Evolutionary conservation across 2,329 filamentous ascomycete genomes (phyloP).

Genomic region (Beauveria medogensis): DNA sequence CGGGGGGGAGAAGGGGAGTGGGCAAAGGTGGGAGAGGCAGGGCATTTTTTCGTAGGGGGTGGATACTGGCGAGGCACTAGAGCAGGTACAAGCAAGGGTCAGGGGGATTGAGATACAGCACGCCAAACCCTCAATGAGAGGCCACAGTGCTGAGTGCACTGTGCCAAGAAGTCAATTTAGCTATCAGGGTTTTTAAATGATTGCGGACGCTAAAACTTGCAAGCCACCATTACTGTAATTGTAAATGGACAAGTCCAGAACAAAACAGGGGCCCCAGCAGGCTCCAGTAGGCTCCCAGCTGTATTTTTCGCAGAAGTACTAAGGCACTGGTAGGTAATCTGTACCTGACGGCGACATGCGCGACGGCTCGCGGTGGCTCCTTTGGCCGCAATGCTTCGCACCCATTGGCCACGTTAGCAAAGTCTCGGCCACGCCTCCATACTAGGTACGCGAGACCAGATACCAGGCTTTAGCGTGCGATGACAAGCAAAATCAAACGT

Average conservation of each 20-base stretch:
- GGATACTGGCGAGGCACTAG: neutral
- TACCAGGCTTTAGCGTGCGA: neutral
- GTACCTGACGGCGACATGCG: too few relatives aligned
- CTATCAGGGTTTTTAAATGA: too few relatives aligned
- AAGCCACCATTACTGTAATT: too few relatives aligned
- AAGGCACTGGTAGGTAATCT: too few relatives aligned
- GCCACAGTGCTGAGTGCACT: neutral
- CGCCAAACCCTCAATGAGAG: neutral
- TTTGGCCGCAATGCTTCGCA: slow-evolving; percentile 20
- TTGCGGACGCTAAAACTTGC: too few relatives aligned
- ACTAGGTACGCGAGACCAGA: neutral
- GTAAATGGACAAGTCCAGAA: too few relatives aligned
- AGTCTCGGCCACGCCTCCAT: neutral
- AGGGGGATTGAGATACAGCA: neutral
- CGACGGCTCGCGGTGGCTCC: neutral
- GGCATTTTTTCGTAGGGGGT: slow-evolving; percentile 12
- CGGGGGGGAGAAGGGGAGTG: slow-evolving; percentile 17
- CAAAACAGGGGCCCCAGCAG: too few relatives aligned
- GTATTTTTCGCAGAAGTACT: too few relatives aligned
- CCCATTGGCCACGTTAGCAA: slow-evolving; percentile 16
- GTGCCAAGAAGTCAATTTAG: slow-evolving; percentile 13
- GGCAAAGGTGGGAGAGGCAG: slow-evolving; percentile 17
- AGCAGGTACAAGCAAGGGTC: neutral
- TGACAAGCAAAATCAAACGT: neutral
- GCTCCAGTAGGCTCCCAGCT: too few relatives aligned